phyloP scores from a whole-genome alignment of 305 asterid species.

The Striga hermonthica region DNA sequence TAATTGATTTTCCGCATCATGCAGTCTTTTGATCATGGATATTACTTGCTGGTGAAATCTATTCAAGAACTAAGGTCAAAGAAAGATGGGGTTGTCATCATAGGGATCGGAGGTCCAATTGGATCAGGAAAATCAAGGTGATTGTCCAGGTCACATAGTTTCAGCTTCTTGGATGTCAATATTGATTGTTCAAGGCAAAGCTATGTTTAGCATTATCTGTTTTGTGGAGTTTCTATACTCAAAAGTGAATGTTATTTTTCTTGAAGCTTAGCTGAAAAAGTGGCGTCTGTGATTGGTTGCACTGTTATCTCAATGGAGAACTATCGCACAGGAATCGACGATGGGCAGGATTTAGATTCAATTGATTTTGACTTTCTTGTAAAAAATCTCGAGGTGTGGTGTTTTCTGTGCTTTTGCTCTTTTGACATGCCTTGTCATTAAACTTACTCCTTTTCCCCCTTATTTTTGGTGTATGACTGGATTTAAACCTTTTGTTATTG shows the following conservation, averaged over 20 bases:
- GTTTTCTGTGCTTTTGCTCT: neutral
- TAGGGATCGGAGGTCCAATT: constrained; percentile 97
- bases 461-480: constrained; percentile 8
- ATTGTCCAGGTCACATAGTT: constrained; percentile 15
- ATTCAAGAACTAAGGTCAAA: constrained; percentile 93
- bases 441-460: constrained; percentile 3
- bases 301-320: constrained; percentile 89
- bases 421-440: constrained; percentile 14
- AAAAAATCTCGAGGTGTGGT: constrained; percentile 77
- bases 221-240: constrained; percentile 23
- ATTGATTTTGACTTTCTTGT: constrained; percentile 90
- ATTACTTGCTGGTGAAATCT: constrained; percentile 92
- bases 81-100: constrained; percentile 82
- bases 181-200: constrained; percentile 10
- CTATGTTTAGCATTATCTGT: constrained; percentile 16
- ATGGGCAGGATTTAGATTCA: constrained; percentile 82
- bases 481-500: constrained; percentile 1
- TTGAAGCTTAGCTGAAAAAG: constrained; percentile 97
- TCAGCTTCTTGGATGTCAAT: neutral
- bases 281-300: constrained; percentile 92
- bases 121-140: constrained; percentile 98
- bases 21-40: constrained; percentile 98
- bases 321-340: constrained; percentile 88
- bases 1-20: constrained; percentile 29
- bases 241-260: constrained; percentile 40